These are phyloP conservation scores for Megacollybia platyphylla DNA, from an alignment of 1,284 basidiomycete genomes.

Conservation along the genomic window DNA sequence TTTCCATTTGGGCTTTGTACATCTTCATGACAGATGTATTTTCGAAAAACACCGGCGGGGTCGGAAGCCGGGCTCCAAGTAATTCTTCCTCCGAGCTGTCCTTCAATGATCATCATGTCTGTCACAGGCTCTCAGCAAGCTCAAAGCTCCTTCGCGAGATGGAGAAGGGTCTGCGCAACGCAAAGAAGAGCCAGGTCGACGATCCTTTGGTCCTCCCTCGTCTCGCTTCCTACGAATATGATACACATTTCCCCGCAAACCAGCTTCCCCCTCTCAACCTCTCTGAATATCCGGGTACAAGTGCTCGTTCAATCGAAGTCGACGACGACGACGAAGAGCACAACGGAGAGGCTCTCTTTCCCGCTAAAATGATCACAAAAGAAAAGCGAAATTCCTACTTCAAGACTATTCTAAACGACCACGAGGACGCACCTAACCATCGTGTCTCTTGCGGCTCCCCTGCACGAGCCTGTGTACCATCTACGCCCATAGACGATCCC, in stretches of 20 bases:
- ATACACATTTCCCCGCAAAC: conserved; percentile 26
- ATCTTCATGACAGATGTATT: conserved; percentile 37
- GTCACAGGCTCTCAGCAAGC: conserved; percentile 61
- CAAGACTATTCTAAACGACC: conserved; percentile 60
- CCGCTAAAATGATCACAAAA: conserved; percentile 54
- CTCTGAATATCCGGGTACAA: conserved; percentile 22
- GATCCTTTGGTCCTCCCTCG: conserved; percentile 10
- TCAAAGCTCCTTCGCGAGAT: conserved; percentile 77
- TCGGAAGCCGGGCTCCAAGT: conserved; percentile 83
- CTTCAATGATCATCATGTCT: conserved; percentile 7
- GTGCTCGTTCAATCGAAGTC: conserved; percentile 31
- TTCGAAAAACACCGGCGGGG: conserved; percentile 80
- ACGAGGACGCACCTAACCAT: conserved; percentile 33
- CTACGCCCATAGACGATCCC: conserved; percentile 42
- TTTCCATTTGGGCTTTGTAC: conserved; percentile 7
- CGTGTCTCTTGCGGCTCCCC: conserved; percentile 14
- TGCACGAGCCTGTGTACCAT: conserved; percentile 18
- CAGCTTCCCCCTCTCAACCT: conserved; percentile 29
- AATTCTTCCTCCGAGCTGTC: conserved; percentile 12
- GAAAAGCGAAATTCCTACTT: conserved; percentile 68
- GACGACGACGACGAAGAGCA: conserved; percentile 58
- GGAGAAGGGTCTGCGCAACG: conserved; percentile 68
- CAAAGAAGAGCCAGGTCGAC: conserved; percentile 50
- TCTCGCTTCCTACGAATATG: conserved; percentile 15
- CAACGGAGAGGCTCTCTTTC: conserved; percentile 49